Base-by-base conservation (phyloP, 306 rosid genomes). In the Quercus dentata region DNA sequence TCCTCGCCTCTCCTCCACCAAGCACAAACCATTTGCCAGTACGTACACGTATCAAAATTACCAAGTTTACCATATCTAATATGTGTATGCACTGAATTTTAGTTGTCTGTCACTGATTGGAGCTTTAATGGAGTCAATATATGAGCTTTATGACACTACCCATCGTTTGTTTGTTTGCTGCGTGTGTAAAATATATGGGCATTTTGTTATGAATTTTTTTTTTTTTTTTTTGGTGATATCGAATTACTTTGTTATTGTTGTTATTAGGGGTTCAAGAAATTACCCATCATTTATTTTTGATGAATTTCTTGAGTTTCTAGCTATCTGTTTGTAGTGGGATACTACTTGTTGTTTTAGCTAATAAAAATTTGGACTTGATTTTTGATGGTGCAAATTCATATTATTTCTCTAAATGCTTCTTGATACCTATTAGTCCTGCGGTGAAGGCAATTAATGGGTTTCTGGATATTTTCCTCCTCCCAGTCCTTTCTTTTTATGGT, bases 21-120 rank as follows among this genome's bases (percentile, higher is more conserved):
- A 83, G 81, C 85, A 79, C 87, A 86, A 80, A 75, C 71, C 88
- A 74, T 76, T 74, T 79, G 44, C 86, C 73, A 73, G 98, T 91
- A 67, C 85, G 97, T 88, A 46, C 52, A 17, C 28, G 35, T 6
- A 8, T 67, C 51, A 1, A 11, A 41, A 41, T 41, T 67, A 7
- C 19, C 19, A 67, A 67, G n/a, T 30, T 13, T 10, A 62, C 14
- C 11, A 62, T 27, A 5, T 25, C 28, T 23, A 5, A 69, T 3
- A 65, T 76, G 33, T 35, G 9, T 12, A 74, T 80, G 52, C 69
- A 30, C 51, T 70, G 56, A 9, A 23, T 69, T 76, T 14, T 69
- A 71, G 70, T 63, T 75, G 46, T 78, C 5, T 46, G 56, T 65
- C n/a, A 64, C 54, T 44, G 30, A 55, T 51, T 78, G 10, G 4